Evolutionary conservation across 331 rosid genomes (phyloP).

Genomic region (Malus hybrid): DNA sequence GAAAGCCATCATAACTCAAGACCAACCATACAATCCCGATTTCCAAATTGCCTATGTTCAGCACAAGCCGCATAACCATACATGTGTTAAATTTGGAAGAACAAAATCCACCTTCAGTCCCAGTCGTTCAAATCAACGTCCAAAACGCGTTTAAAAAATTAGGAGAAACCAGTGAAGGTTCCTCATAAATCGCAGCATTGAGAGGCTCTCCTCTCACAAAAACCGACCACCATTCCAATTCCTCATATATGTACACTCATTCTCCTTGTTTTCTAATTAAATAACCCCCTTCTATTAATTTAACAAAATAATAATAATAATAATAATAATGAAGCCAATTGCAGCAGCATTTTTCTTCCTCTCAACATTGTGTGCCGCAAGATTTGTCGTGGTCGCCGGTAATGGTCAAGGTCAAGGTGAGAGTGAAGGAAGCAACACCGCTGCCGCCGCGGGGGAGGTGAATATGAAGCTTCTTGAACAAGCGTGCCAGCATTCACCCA

Average conservation of each 20-base stretch:
- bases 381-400: not conserved
- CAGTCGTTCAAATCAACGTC: not conserved
- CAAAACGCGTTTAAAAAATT: not conserved
- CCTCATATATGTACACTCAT: not conserved
- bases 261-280: not conserved
- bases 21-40: not conserved
- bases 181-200: slow-evolving; percentile 5
- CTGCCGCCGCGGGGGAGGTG: not conserved
- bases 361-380: slow-evolving; percentile 8
- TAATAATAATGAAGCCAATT: slow-evolving; percentile 24
- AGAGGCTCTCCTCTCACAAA: slow-evolving; percentile 20
- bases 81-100: not conserved
- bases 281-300: not conserved
- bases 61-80: not conserved
- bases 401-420: not conserved
- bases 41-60: not conserved
- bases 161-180: not conserved
- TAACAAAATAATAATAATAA: no score
- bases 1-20: not conserved
- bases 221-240: not conserved
- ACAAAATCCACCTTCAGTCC: not conserved
- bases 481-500: slow-evolving; percentile 18
- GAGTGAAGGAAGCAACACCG: not conserved
- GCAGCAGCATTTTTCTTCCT: slow-evolving; percentile 4
- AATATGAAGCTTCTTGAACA: not conserved